Evolutionary conservation across 2,329 filamentous ascomycete genomes (phyloP), one percentile per base, ranked within the genome.

Genomic region (Cordyceps javanica): DNA sequence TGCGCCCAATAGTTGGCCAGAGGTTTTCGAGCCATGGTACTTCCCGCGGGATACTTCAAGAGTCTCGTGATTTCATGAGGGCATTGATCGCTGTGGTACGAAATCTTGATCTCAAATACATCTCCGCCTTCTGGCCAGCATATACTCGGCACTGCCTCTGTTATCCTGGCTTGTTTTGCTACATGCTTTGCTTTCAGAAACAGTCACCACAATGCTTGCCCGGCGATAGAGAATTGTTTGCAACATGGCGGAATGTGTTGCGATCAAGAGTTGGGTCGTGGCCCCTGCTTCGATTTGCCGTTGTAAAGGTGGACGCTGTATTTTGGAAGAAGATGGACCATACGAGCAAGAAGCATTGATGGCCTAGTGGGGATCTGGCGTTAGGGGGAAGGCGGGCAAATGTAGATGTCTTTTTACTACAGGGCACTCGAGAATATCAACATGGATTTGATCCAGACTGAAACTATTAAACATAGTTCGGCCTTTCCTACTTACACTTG

Each of bases 281-380:
- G 63, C 61, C 62, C 2, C 39, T 65, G 3, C 46, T 65, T 14
- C 58, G 62, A 0, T 64, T 65, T 41, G 62, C 53, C 1, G 61
- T 63, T 11, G 62, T 64, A 3, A 65, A 65, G 49, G 60, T 65
- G 26, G 63, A 65, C 54, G 63, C 63, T 1, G 53, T 65, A 3
- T 64, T 61, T 44, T 65, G 63, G 63, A 65, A 64, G 19, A 57
- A 57, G 45, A 41, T 57, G 44, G 44, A 50, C 10, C 55, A 57
- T 23, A 57, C 55, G 13, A 28, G n/a, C 6, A 38, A 14, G 14
- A 39, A 46, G 23, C 23, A 21, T 7, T n/a, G n/a, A 25, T n/a
- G 1, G 14, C 6, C 19, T 39, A 19, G n/a, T n/a, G n/a, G n/a
- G 16, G 13, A 36, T 13, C 4, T 13, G 34, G 34, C n/a, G n/a